phyloP scores from a whole-genome alignment of 805 yeast species.

The Kregervanrija delftensis region DNA sequence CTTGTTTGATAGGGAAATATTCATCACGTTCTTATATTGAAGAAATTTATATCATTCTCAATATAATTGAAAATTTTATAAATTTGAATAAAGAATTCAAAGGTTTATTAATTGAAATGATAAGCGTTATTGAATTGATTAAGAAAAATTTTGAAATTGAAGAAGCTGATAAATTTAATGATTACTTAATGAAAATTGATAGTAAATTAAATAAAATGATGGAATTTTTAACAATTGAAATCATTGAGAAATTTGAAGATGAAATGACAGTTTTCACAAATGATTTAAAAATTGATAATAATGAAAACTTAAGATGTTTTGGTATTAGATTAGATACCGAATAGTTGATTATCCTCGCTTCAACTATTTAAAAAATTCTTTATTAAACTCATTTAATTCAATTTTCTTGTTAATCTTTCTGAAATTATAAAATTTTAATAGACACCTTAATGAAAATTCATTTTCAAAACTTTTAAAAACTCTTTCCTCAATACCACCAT shows the following conservation, averaged over 20 bases:
- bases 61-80: slow-evolving; percentile 31
- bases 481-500: slow-evolving; percentile 67
- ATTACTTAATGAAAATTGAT: slow-evolving; percentile 15
- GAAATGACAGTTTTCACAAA: slow-evolving; percentile 32
- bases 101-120: slow-evolving; percentile 27
- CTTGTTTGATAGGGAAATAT: slow-evolving; percentile 26
- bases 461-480: slow-evolving; percentile 74
- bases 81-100: slow-evolving; percentile 32
- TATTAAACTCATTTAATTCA: too few species aligned
- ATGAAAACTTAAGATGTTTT: slow-evolving; percentile 40
- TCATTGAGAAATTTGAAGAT: slow-evolving; percentile 36
- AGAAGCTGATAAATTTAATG: slow-evolving; percentile 18
- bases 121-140: slow-evolving; percentile 18
- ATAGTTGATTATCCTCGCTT: too few species aligned
- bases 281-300: slow-evolving; percentile 49
- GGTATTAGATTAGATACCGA: slow-evolving; percentile 27
- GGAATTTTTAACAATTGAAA: slow-evolving; percentile 32
- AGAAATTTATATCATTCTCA: slow-evolving; percentile 32
- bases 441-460: slow-evolving; percentile 75
- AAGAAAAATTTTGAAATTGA: slow-evolving; percentile 20
- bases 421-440: slow-evolving; percentile 70
- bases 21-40: slow-evolving; percentile 36
- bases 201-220: slow-evolving; percentile 31
- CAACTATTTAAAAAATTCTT: too few species aligned
- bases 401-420: slow-evolving; percentile 35